Conservation (phyloP, 2,329 filamentous ascomycete species). For the Nigrospora sphaerica region DNA sequence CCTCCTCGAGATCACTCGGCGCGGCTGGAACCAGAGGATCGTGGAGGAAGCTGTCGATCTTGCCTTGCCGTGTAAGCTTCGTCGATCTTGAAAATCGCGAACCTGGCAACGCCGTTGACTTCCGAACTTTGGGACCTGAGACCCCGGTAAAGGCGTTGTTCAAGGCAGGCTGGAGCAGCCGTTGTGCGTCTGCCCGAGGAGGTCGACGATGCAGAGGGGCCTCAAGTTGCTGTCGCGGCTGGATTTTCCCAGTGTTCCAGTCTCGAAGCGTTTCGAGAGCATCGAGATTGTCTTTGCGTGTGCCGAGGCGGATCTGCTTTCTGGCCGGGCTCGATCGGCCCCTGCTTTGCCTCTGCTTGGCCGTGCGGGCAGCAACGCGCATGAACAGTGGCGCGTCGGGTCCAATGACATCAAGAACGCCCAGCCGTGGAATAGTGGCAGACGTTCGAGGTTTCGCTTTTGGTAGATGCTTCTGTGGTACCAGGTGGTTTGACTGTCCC, state of each 20-base stretch:
- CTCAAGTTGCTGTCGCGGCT: constrained; percentile 21
- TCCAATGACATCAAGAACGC: constrained; percentile 55
- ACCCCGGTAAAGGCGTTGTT: constrained; percentile 7
- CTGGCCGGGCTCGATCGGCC: constrained; percentile 47
- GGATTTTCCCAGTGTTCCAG: constrained; percentile 49
- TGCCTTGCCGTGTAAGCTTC: constrained; percentile 19
- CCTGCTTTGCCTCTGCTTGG: constrained; percentile 34
- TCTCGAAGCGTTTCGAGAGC: constrained; percentile 42
- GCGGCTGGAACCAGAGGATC: not conserved
- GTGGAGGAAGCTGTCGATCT: constrained; percentile 22
- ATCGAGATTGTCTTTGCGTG: constrained; percentile 53
- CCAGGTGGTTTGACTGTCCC: too few relatives aligned
- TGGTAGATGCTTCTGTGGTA: too few relatives aligned
- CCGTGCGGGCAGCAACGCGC: constrained; percentile 53
- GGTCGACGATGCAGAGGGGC: too few relatives aligned
- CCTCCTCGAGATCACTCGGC: too few relatives aligned
- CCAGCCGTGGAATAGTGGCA: constrained; percentile 37
- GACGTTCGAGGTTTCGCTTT: constrained; percentile 2
- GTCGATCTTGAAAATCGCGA: constrained; percentile 18
- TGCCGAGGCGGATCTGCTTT: constrained; percentile 56
- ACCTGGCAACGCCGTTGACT: constrained; percentile 4
- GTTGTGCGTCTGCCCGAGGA: constrained; percentile 6
- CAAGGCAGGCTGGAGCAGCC: constrained; percentile 16
- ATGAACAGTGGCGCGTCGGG: constrained; percentile 48
- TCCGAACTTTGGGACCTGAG: constrained; percentile 6